Evolutionary conservation across 1,139 yeast genomes (phyloP).

Genomic region (Yamadazyma songkhlaensis): DNA sequence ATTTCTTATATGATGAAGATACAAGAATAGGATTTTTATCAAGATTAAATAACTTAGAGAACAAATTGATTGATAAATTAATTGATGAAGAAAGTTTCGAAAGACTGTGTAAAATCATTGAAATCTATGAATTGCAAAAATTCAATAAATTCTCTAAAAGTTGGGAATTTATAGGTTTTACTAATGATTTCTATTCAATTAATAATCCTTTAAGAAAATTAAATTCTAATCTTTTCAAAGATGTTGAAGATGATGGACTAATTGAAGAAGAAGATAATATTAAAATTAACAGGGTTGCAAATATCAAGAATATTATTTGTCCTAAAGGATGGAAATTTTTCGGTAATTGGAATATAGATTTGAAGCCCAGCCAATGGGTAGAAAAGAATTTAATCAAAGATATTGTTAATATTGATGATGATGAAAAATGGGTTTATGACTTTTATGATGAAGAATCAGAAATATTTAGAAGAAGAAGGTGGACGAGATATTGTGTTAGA

Average conservation of each 20-base stretch:
- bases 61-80: slow-evolving; percentile 9
- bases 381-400: slow-evolving; percentile 45
- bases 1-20: slow-evolving; percentile 54
- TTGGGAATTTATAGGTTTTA: slow-evolving; percentile 62
- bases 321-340: slow-evolving; percentile 59
- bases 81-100: slow-evolving; percentile 11
- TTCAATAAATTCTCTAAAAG: slow-evolving; percentile 46
- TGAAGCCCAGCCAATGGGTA: slow-evolving; percentile 61
- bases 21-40: slow-evolving; percentile 52
- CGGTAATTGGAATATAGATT: slow-evolving; percentile 56
- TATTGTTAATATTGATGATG: slow-evolving; percentile 58
- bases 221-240: slow-evolving; percentile 13
- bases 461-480: slow-evolving; percentile 50
- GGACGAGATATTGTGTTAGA: slow-evolving; percentile 36
- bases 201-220: slow-evolving; percentile 24
- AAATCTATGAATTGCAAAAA: slow-evolving; percentile 70
- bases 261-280: slow-evolving; percentile 16
- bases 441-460: slow-evolving; percentile 19
- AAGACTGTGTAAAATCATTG: slow-evolving; percentile 40
- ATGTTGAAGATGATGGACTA: slow-evolving; percentile 15
- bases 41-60: slow-evolving; percentile 45
- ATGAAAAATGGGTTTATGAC: slow-evolving; percentile 81
- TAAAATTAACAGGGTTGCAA: slow-evolving; percentile 10
- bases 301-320: slow-evolving; percentile 34
- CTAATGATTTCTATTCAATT: slow-evolving; percentile 51